phyloP scores from a whole-genome alignment of 1,284 basidiomycete species.

The Ganoderma lucidum region DNA sequence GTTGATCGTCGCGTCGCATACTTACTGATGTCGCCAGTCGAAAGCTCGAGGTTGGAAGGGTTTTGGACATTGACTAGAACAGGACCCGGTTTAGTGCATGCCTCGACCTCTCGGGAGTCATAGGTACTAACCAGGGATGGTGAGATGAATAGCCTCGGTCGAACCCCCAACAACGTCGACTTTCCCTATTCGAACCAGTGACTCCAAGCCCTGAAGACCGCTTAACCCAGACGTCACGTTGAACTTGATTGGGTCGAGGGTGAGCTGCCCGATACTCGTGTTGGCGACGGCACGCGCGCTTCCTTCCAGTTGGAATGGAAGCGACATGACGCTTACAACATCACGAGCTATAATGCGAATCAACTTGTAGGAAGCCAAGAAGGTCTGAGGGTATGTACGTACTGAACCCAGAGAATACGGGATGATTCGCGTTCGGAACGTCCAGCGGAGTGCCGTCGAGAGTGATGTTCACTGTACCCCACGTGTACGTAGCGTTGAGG shows the following conservation, averaged over 20 bases:
- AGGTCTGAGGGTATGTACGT: slow-evolving; percentile 32
- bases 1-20: slow-evolving; percentile 4
- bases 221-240: slow-evolving; percentile 73
- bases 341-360: slow-evolving; percentile 50
- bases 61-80: slow-evolving; percentile 62
- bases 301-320: slow-evolving; percentile 70
- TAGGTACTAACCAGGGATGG: slow-evolving; percentile 51
- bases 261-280: slow-evolving; percentile 73
- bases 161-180: slow-evolving; percentile 81
- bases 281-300: slow-evolving; percentile 71
- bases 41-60: slow-evolving; percentile 74
- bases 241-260: slow-evolving; percentile 78
- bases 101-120: slow-evolving; percentile 35
- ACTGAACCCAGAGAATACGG: slow-evolving; percentile 67
- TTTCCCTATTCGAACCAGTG: slow-evolving; percentile 61
- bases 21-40: slow-evolving; percentile 67
- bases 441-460: slow-evolving; percentile 64
- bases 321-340: slow-evolving; percentile 54
- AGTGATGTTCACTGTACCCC: slow-evolving; percentile 72
- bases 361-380: background rate
- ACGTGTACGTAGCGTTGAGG: slow-evolving; percentile 61
- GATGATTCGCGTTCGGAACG: slow-evolving; percentile 59
- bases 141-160: slow-evolving; percentile 63
- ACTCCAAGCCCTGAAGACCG: slow-evolving; percentile 71
- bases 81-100: background rate